Evolutionary conservation across 2,329 filamentous ascomycete species (phyloP).

Genomic region (Venturia pyrina): DNA sequence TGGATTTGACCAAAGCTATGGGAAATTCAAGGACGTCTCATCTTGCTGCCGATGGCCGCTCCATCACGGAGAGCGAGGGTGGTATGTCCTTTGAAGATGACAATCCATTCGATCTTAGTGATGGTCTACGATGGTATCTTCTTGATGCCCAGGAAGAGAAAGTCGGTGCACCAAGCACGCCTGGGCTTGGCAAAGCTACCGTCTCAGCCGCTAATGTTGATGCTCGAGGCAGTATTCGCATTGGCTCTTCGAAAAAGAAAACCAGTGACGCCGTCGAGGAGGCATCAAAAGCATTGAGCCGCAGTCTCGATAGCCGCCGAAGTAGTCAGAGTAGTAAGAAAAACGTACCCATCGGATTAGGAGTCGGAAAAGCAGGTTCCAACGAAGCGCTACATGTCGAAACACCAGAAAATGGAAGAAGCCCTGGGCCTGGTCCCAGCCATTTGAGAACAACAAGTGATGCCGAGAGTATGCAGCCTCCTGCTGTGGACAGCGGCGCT

Average conservation of each 20-base stretch:
- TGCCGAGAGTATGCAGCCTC: not conserved
- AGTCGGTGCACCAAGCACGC: conserved; percentile 75
- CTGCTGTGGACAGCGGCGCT: not conserved
- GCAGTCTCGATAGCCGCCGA: conserved; percentile 81
- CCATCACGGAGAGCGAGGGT: conserved; percentile 44
- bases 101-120: conserved; percentile 92
- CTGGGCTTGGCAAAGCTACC: conserved; percentile 81
- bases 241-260: conserved; percentile 26
- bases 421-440: conserved; percentile 9
- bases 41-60: conserved; percentile 31
- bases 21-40: conserved; percentile 34
- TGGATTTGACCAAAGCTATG: conserved; percentile 77
- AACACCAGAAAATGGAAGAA: not conserved
- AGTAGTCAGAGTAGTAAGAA: conserved; percentile 82
- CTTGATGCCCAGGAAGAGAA: conserved; percentile 93
- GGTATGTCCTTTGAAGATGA: conserved; percentile 63
- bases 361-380: conserved; percentile 1
- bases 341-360: conserved; percentile 30
- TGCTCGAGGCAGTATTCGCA: conserved; percentile 58
- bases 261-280: conserved; percentile 31
- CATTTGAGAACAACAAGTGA: conserved; percentile 11
- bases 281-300: conserved; percentile 50
- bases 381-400: conserved; percentile 1
- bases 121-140: conserved; percentile 91
- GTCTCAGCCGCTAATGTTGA: conserved; percentile 82